Evolutionary conservation across 176 grass and related monocot species (phyloP), one percentile per base, ranked within the genome.

Genomic region (Oryza australiensis): DNA sequence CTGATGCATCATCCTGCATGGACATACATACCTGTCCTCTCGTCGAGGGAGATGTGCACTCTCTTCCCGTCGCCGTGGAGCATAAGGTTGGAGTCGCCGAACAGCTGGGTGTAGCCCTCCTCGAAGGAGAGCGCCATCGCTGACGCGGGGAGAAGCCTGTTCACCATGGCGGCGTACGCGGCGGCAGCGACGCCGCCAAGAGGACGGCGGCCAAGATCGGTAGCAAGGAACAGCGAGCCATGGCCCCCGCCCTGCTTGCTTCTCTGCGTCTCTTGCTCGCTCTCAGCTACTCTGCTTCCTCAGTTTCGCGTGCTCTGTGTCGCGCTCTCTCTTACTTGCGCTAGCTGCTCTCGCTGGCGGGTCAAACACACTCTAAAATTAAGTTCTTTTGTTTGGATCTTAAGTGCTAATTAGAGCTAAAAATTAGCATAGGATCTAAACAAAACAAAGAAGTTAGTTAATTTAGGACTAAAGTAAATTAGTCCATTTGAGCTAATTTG

Each of bases 61-160:
- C 74, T 73, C 76, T 69, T 90, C 9, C 94, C 94, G 62, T 71
- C 87, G 33, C 90, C 80, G 81, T 92, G 92, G 81, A 97, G 89
- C 77, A 86, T 84, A 77, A 97, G 90, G 73, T 97, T 97, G 82
- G 89, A 83, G 88, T 94, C 94, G 12, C 92, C 94, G 82, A 97
- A 97, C 63, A 94, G 85, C 89, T 94, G 92, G 30, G 92, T 94
- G 76, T 97, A 97, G 2, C 90, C 92, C 18, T 94, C 92, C 14
- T 84, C 64, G 73, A 97, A 97, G 38, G 92, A 87, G 80, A 97
- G 83, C 14, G 85, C 70, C 72, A 72, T 24, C 64, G 88, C 70
- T 22, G 82, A 63, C 18, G 84, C 24, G 7, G 66, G 85, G 46
- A 86, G 48, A 66, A 73, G 86, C 51, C n/a, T 14, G 53, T 55